Percentiles rank a stretch among this genome's conserved stretches.
Evolutionary conservation across 805 yeast species (phyloP).

Genomic region (Kregervanrija delftensis): DNA sequence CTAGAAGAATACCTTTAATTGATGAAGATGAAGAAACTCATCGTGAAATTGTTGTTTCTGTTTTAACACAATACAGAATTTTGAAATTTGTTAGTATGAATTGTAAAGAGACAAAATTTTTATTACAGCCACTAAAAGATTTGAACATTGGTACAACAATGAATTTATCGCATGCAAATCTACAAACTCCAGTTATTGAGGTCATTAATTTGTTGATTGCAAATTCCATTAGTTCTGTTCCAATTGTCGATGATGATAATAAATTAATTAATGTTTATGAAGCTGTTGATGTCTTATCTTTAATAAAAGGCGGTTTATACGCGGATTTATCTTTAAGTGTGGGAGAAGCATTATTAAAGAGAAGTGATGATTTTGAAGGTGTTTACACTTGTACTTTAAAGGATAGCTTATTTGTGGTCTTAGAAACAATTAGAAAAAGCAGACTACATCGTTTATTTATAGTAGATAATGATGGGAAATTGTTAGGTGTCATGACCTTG

Average conservation of each 20-base stretch:
- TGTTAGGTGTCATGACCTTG: conserved; percentile 80
- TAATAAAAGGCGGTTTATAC: conserved; percentile 91
- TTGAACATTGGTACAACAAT: conserved; percentile 54
- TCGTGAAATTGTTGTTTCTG: conserved; percentile 91
- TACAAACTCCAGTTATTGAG: conserved; percentile 90
- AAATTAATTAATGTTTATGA: conserved; percentile 85
- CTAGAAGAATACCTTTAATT: conserved; percentile 89
- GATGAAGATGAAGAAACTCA: conserved; percentile 91
- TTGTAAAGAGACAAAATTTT: conserved; percentile 86
- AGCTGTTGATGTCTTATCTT: conserved; percentile 87
- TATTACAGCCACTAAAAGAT: conserved; percentile 67
- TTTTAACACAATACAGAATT: conserved; percentile 92
- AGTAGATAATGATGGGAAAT: conserved; percentile 73
- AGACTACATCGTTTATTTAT: conserved; percentile 88
- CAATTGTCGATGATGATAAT: conserved; percentile 69
- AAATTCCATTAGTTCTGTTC: conserved; percentile 84
- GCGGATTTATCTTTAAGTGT: conserved; percentile 85
- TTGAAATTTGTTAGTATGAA: conserved; percentile 92
- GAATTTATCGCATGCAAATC: conserved; percentile 67
- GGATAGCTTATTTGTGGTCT: conserved; percentile 80
- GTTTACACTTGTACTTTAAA: conserved; percentile 89
- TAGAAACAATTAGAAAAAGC: conserved; percentile 89
- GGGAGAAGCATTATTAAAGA: conserved; percentile 90
- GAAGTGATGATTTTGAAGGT: conserved; percentile 96
- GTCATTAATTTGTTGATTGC: conserved; percentile 78